Base-by-base conservation (phyloP, 164 flowering plant species). In the Vitis labrusca region DNA sequence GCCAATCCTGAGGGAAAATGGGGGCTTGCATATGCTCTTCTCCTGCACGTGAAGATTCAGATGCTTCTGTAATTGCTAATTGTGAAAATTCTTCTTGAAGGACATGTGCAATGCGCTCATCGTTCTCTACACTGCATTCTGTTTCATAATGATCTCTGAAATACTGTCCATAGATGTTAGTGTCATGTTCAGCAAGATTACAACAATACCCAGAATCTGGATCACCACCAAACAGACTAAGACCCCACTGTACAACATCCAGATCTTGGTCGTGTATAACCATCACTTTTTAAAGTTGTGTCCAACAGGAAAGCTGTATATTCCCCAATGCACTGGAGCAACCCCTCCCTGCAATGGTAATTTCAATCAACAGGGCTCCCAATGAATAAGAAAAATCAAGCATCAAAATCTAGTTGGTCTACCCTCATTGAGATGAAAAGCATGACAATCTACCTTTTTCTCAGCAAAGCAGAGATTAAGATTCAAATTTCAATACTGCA, bases 1-100 rank as follows among this genome's bases (percentile, higher is more conserved):
- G 58, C 84, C 85, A 86, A 64, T 77, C 72, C 50, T 71, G 65
- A 8, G 14, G 64, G 55, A 37, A 19, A 67, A 23, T 37, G 55
- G 85, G 51, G n/a, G 52, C 66, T 27, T 69, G 77, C 27, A 69
- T 29, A n/a, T 75, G 61, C 30, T 70, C 70, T 48, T 80, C 78
- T 54, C 52, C 65, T 51, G 44, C 59, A 53, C 50, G 52, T 1
- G 77, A 72, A 54, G 61, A 65, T 56, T 63, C 73, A 55, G 76
- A 48, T 50, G 51, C 63, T 71, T 83, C 86, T 13, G 70, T 53
- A 59, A 83, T 55, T 4, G 71, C 78, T n/a, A 83, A 66, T 50
- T 73, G 78, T 29, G 80, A 79, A 44, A 77, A 77, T 16, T 81
- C 84, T 65, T 83, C 86, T 64, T 81, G 81, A 63, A 82, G 81